Conservation (phyloP, 352 stramenopile species). For the Phytophthora hybrid region DNA sequence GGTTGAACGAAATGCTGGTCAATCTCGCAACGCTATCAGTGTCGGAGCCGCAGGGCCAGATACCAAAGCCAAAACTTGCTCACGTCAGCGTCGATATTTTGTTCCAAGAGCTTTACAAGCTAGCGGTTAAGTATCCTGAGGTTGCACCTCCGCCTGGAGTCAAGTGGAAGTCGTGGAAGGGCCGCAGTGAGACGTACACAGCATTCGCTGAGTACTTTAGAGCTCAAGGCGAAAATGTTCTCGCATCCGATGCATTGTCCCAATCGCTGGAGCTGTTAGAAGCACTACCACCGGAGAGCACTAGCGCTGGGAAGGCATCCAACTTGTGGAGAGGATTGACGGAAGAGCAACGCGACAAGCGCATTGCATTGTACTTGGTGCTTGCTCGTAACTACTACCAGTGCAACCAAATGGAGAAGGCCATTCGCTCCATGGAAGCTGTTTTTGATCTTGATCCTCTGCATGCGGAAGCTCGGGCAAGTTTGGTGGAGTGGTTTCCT, state of each 20-base stretch:
- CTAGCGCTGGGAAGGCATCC: conserved; percentile 3
- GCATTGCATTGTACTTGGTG: conserved; percentile 61
- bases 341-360: conserved; percentile 30
- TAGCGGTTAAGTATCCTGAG: conserved; percentile 15
- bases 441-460: conserved; percentile 68
- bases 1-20: conserved; percentile 64
- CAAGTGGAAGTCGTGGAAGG: conserved; percentile 52
- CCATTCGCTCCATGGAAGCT: conserved; percentile 75
- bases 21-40: conserved; percentile 1
- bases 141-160: conserved; percentile 23
- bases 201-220: conserved; percentile 62
- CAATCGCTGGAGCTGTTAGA: conserved; percentile 60
- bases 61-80: conserved; percentile 24
- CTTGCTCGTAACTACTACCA: conserved; percentile 74
- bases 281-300: not conserved
- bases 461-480: conserved; percentile 61
- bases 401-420: conserved; percentile 82
- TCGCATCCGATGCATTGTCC: conserved; percentile 60
- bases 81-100: conserved; percentile 48
- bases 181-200: conserved; percentile 54
- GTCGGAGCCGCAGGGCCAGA: not conserved
- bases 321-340: conserved; percentile 28
- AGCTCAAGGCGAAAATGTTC: conserved; percentile 50
- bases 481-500: conserved; percentile 69
- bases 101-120: conserved; percentile 56